Base-by-base conservation (phyloP, 441 rosid species). In the Aleurites moluccanus region DNA sequence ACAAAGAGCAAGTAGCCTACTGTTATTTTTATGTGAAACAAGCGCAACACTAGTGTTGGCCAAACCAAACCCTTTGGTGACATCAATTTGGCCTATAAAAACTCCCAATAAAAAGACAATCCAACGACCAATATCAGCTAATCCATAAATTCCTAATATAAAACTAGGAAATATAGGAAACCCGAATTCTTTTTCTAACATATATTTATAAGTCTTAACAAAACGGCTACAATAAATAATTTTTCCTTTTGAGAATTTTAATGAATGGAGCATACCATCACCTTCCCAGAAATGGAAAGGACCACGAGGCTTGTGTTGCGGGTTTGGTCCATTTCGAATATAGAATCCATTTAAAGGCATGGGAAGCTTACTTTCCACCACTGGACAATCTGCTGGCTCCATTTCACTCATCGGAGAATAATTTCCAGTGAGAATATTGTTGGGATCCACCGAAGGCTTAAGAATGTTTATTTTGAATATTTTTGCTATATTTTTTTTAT, bases 221-320 rank as follows among this genome's bases (percentile, higher is more conserved):
- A 88, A 94, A 44, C 97, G 85, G 81, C 98, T 88, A 68, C 97
- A 91, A 42, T 89, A 73, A 1, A 82, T 80, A 64, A 93, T 92
- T 71, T 69, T 78, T 40, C 95, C 97, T 14, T 59, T 30, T 8
- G 81, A 87, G 78, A 92, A 86, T 21, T 82, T 77, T 7, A 91
- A 84, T 35, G 92, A 82, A 83, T 91, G 98, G 61, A 94, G 92
- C 98, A 94, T 94, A 38, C 97, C 97, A 33, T 94, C 98, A 0
- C 98, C 97, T 27, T 94, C 97, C 21, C 92, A 92, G 6, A 92
- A 78, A 62, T 94, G 98, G 85, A 89, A 90, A 52, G 98, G 96
- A 25, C 97, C 97, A 1, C 88, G 90, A 30, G 98, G 98, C 10
- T 87, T 83, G 79, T 73, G 88, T 84, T 94, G 97, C 0, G 97